Percentiles rank a stretch among this genome's conserved stretches.
These are phyloP conservation scores for Prunus campanulata DNA, from an alignment of 306 rosid species.

Conservation along the genomic window DNA sequence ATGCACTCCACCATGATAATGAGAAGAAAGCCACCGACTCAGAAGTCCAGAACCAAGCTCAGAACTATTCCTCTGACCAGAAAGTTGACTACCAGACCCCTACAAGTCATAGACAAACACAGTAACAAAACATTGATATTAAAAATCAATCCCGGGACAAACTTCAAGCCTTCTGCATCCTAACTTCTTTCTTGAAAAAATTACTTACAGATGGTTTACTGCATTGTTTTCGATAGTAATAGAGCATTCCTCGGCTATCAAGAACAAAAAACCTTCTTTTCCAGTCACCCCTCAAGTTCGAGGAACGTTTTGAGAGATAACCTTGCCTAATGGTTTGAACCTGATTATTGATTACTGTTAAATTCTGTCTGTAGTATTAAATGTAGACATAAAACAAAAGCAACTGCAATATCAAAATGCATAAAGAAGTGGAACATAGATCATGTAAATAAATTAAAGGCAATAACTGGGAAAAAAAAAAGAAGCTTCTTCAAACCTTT, in stretches of 20 bases:
- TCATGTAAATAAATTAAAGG: slow-evolving; percentile 5
- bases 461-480: not conserved
- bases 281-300: slow-evolving; percentile 98
- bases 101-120: slow-evolving; percentile 35
- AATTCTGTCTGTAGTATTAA: not conserved
- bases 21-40: slow-evolving; percentile 98
- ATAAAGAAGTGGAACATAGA: slow-evolving; percentile 2
- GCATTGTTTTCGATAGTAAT: slow-evolving; percentile 91
- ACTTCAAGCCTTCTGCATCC: slow-evolving; percentile 18
- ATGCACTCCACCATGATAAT: slow-evolving; percentile 97
- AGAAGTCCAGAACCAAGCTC: slow-evolving; percentile 98
- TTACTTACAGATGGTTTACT: slow-evolving; percentile 90
- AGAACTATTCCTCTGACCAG: slow-evolving; percentile 96
- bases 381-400: not conserved
- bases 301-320: slow-evolving; percentile 97
- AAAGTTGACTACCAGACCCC: slow-evolving; percentile 82
- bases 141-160: slow-evolving; percentile 3
- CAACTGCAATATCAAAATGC: slow-evolving; percentile 12
- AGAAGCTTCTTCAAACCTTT: slow-evolving; percentile 54
- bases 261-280: slow-evolving; percentile 99
- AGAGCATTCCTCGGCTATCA: slow-evolving; percentile 97
- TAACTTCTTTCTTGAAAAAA: slow-evolving; percentile 26
- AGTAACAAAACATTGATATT: slow-evolving; percentile 19
- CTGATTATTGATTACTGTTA: slow-evolving; percentile 34
- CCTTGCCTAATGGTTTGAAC: slow-evolving; percentile 99